A percentile compares a stretch with the other conserved stretches of the same genome.
These are phyloP conservation scores for Rhododendron ferrugineum DNA, from an alignment of 148 eudicot species.

Conservation along the genomic window DNA sequence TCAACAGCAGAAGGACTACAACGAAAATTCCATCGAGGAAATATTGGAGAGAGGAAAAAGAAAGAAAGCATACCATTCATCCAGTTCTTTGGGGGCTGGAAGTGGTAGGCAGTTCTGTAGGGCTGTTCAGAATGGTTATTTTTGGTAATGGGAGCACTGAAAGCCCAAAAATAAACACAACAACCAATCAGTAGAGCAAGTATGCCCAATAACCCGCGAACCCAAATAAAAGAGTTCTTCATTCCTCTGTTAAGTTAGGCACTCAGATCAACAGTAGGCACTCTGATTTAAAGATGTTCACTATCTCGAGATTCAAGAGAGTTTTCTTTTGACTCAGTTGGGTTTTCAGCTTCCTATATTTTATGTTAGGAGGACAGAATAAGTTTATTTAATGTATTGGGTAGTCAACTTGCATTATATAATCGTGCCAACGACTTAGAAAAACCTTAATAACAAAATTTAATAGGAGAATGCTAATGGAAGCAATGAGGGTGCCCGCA, in stretches of 20 bases:
- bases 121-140: slow-evolving; percentile 15
- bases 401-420: neutral
- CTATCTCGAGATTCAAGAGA: neutral
- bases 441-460: neutral
- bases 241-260: neutral
- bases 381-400: neutral
- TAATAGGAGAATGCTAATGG: neutral
- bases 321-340: neutral
- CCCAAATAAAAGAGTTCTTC: neutral
- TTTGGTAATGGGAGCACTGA: neutral
- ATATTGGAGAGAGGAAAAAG: neutral
- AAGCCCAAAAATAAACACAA: slow-evolving; percentile 8
- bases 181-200: neutral
- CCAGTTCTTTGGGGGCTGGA: slow-evolving; percentile 37
- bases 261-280: neutral
- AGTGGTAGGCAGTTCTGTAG: slow-evolving; percentile 30
- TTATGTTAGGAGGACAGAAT: neutral
- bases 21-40: neutral
- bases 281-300: too few relatives aligned
- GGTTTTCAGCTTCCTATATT: neutral
- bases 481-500: neutral
- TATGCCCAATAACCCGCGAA: neutral
- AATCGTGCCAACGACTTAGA: neutral
- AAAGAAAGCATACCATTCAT: slow-evolving; percentile 24
- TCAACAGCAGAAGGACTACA: neutral